Conservation (phyloP, 1,284 basidiomycete genomes). For the Singerocomus inundabilis region DNA sequence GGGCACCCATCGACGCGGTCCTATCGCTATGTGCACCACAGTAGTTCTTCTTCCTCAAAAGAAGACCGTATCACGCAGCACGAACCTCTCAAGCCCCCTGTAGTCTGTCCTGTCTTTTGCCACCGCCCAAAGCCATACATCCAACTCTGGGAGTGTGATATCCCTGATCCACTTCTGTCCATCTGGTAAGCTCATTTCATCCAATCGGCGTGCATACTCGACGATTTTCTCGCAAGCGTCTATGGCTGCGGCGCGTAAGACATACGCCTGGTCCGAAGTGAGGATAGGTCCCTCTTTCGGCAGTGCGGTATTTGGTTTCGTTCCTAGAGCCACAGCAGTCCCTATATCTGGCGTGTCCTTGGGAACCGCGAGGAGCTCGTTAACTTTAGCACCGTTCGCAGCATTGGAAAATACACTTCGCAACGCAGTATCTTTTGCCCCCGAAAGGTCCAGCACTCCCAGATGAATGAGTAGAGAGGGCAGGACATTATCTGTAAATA, state of each 20-base stretch:
- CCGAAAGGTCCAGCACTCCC: slow-evolving; percentile 68
- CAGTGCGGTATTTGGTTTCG: slow-evolving; percentile 23
- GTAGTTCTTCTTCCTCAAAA: slow-evolving; percentile 42
- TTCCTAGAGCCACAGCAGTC: slow-evolving; percentile 8
- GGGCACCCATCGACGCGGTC: not conserved
- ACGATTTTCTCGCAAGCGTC: slow-evolving; percentile 73
- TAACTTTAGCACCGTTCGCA: slow-evolving; percentile 38
- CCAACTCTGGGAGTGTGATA: slow-evolving; percentile 59
- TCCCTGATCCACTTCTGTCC: slow-evolving; percentile 50
- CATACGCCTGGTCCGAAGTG: slow-evolving; percentile 60
- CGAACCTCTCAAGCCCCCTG: slow-evolving; percentile 59
- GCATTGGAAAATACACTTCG: slow-evolving; percentile 46
- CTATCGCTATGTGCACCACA: not conserved
- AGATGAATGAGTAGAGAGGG: slow-evolving; percentile 81
- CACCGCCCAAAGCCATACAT: slow-evolving; percentile 75
- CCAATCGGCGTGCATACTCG: slow-evolving; percentile 48
- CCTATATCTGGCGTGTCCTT: slow-evolving; percentile 16
- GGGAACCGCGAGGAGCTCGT: slow-evolving; percentile 39
- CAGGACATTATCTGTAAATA: slow-evolving; percentile 86
- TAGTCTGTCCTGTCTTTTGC: slow-evolving; percentile 75
- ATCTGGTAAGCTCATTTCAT: slow-evolving; percentile 30
- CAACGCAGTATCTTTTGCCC: slow-evolving; percentile 39
- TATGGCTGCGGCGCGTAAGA: slow-evolving; percentile 78
- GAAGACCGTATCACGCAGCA: slow-evolving; percentile 58
- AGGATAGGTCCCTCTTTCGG: slow-evolving; percentile 65